Base-by-base conservation (phyloP, 1,284 basidiomycete genomes). In the Microbotryomycetes sp. region DNA sequence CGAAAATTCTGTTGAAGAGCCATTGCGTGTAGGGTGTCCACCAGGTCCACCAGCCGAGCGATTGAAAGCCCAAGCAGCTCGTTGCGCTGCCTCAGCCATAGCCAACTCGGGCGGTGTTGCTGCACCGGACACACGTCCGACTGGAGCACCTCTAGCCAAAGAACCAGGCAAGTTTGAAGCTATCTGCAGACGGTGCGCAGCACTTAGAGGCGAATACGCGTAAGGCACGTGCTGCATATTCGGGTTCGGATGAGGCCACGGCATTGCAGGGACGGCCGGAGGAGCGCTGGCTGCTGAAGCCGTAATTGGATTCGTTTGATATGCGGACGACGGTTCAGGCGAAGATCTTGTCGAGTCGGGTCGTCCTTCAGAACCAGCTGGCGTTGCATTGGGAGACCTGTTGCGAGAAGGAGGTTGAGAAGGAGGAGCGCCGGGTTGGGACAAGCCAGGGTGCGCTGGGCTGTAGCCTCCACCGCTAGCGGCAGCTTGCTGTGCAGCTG, bases 181-280 rank as follows among this genome's bases (percentile, higher is more conserved):
- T 9, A 42, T 19, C 36, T 42, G 36, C 36, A 42, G 9, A 9
- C 36, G 36, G 36, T 42, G 36, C 19, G 36, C 36, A 12, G 36
- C 59, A 3, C 62, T 51, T 32, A 68, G 62, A 3, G 67, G 64
- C 7, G 67, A 68, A 14, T 66, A 64, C 6, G 55, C 57, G 45
- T 58, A 58, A 19, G 64, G 62, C 19, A 62, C 59, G 49, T 64
- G 67, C 28, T 68, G 66, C 32, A 59, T 63, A 32, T 57, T 60
- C 2, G 66, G 61, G 31, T 60, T 65, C 31, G 58, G 56, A 26
- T 68, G 66, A 25, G 56, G 61, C 51, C 63, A 68, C 59, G 60
- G 63, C 2, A 54, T 53, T 7, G 50, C 30, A 12, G 60, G 30
- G 29, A 25, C 28, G 29, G 30, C 31, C 28, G 51, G 42, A n/a